Evolutionary conservation across 352 stramenopile genomes (phyloP), one percentile per base, ranked within the genome.

Genomic region (Phytopythium chamaehyphon): DNA sequence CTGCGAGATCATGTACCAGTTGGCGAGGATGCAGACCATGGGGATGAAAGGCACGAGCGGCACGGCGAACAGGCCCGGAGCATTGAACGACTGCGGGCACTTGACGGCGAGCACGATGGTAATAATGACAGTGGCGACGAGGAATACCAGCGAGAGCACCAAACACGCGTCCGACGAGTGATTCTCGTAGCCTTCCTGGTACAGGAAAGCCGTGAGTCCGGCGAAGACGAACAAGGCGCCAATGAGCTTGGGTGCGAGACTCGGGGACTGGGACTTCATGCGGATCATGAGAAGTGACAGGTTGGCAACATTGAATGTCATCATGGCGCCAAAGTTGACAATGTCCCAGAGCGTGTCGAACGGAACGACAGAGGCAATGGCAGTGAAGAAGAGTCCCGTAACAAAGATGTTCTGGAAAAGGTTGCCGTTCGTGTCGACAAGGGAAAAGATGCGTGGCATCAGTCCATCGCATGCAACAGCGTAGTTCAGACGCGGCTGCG

Each of bases 391-490:
- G 19, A 62, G 58, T 22, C 83, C 83, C 1, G 65, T 76, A 46
- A 92, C 67, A 3, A 92, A 59, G 22, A 75, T 90, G 65, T 89
- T 89, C 45, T 66, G 57, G 33, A 96, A 90, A 0, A 94, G 52
- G 40, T 88, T 93, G 10, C 82, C 83, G 18, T 88, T 75, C 3
- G 40, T 44, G 57, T 95, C 82, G 3, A 95, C 59, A 1, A 59
- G 33, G 0, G 79, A 77, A 75, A 98, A 98, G 12, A 90, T 61
- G 5, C 43, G 44, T 0, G 96, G 95, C 28, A 98, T 54, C 6
- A 99, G 65, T 1, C 95, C 95, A 62, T 99, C 96, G 26, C 88
- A 85, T 1, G 92, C 86, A 84, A 98, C 95, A 1, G 93, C 91
- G 60, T 91, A 98, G 57, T 85, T 71, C 40, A 93, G 77, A 6